Evolutionary conservation across 768 basidiomycete species (phyloP), one percentile per base, ranked within the genome.

Genomic region (Cytidiella melzeri): DNA sequence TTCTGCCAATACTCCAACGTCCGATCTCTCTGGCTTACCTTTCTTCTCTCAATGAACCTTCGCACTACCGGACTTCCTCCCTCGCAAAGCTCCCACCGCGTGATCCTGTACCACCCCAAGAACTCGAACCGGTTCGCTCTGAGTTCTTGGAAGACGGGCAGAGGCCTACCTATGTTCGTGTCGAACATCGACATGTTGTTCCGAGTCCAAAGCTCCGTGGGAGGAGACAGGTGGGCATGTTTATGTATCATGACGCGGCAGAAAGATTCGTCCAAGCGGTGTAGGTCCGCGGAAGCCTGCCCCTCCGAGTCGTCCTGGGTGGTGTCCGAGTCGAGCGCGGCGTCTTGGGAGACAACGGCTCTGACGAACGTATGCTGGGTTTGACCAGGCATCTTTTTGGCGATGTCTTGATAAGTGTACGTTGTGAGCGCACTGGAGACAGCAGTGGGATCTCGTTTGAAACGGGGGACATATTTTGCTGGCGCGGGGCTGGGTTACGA

Each of bases 91-190:
- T 9, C 20, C 48, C 49, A 50, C 13, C 49, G 40, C 26, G 45
- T 36, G 42, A 50, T 43, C 20, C 48, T 40, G 23, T 49, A 49
- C 48, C 48, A 49, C 15, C 48, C 48, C 18, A 49, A 3, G 40
- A 42, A 49, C 48, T 42, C 48, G 27, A 42, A 49, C 21, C 40
- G 3, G 7, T 41, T 13, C n/a, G 48, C 48, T 2, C 18, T 11
- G 28, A 26, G 34, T 23, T 49, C 48, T 27, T 49, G 41, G 41
- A 49, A 49, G 24, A 49, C 41, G 4, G 47, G 47, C 5, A 48
- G n/a, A n/a, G n/a, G n/a, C n/a, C n/a, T n/a, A n/a, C n/a, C n/a
- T n/a, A n/a, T n/a, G n/a, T n/a, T n/a, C 13, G 3, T 19, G 41
- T 6, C 41, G 11, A 34, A 19, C 25, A 26, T 27, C 19, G 24